Evolutionary conservation across 31 red algal genomes (phyloP).

Genomic region (Pterothamnion heteromorphum): DNA sequence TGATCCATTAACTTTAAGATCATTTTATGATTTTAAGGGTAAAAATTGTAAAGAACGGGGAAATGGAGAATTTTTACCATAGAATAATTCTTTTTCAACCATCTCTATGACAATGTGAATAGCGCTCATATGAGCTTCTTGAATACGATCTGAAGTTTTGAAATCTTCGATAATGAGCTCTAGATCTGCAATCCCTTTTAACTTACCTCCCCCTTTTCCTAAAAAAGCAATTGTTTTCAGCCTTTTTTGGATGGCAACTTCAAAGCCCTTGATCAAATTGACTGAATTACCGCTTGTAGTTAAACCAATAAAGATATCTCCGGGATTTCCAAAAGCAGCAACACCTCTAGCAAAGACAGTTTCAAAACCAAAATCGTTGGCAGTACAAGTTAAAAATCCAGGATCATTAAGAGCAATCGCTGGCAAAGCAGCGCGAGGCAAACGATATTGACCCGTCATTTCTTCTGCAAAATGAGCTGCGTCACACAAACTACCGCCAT

Average conservation of each 20-base stretch:
- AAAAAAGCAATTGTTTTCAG: not conserved
- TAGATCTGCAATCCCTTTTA: slow-evolving; percentile 16
- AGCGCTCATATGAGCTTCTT: slow-evolving; percentile 46
- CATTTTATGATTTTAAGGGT: not conserved
- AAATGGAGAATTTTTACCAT: not conserved
- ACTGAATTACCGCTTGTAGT: slow-evolving; percentile 41
- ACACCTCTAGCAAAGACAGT: slow-evolving; percentile 25
- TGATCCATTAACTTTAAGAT: too few relatives aligned
- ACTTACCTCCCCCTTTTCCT: slow-evolving; percentile 23
- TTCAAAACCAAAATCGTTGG: slow-evolving; percentile 48
- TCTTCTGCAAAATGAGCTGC: slow-evolving; percentile 47
- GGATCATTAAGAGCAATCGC: slow-evolving; percentile 35
- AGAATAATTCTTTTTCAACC: slow-evolving; percentile 29
- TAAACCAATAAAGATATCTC: slow-evolving; percentile 45
- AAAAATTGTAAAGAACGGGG: not conserved
- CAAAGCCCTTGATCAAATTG: slow-evolving; percentile 40
- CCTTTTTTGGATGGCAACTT: slow-evolving; percentile 8
- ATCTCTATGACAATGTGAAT: slow-evolving; percentile 22
- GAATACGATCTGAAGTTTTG: slow-evolving; percentile 45
- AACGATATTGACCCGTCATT: slow-evolving; percentile 19
- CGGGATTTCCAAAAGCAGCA: not conserved
- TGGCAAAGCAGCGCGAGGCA: not conserved
- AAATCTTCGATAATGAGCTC: not conserved
- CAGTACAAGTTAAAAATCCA: slow-evolving; percentile 34
- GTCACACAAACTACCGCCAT: slow-evolving; percentile 49